Evolutionary conservation across 164 flowering plant species (phyloP), one percentile per base, ranked within the genome.

Genomic region (Buxus sempervirens): DNA sequence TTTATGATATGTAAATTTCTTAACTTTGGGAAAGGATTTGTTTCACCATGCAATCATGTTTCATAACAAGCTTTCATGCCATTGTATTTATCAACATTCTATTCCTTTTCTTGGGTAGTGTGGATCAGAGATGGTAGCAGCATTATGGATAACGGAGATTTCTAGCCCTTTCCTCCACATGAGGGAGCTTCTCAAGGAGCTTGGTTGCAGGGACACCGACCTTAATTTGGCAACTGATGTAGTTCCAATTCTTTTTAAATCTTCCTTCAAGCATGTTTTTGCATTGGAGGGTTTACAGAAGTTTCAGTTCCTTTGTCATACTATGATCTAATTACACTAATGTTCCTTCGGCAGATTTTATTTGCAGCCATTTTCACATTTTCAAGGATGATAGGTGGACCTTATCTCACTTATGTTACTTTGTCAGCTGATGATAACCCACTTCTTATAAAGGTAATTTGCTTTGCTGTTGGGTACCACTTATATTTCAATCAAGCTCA

Each of bases 101-200:
- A 70, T 56, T 9, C 9, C 24, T 21, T 5, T 8, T 0, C 51
- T 27, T 26, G 19, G 38, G 68, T 28, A 94, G 98, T 84, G 96
- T 77, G 98, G 97, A 64, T 82, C 93, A 64, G 97, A 88, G 79
- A 77, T 86, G 96, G 91, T 89, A 38, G 92, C 93, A 9, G 80
- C 96, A 24, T 25, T 88, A 64, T 90, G 84, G 81, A 62, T 91
- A 42, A 85, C 98, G 69, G 98, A 94, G 82, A 73, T 91, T 9
- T 94, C 98, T 21, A 90, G 93, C 72, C 98, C 98, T 58, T 86
- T 94, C 74, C 84, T 91, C 27, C 98, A 91, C 75, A 38, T 79
- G 73, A 86, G 97, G 70, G 97, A 91, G 85, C 77, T 90, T 76
- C 93, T 94, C 28, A 94, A 91, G 69, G 98, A 95, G 84, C 80